Evolutionary conservation across 2,329 filamentous ascomycete genomes (phyloP), one percentile per base, ranked within the genome.

Genomic region (Alternaria hordeiaustralica): DNA sequence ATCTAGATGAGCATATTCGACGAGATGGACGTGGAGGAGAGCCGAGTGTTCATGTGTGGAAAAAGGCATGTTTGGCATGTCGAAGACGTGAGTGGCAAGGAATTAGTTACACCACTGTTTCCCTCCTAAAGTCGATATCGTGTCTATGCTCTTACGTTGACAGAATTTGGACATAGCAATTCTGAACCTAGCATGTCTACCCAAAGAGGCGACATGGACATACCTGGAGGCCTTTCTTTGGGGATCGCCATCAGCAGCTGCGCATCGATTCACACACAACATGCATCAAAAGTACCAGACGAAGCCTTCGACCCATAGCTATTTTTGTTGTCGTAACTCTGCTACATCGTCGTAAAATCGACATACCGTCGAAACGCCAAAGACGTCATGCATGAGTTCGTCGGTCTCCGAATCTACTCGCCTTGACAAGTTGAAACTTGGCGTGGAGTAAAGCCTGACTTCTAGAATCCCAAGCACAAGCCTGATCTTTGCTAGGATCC

Each of bases 361-460:
- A 20, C 20, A 53, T 53, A 15, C 28, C n/a, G 15, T 36, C 30
- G 54, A 56, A 56, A 56, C 54, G 25, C 25, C 20, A 26, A 51
- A 18, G 46, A 56, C 15, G n/a, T 20, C 15, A 53, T 36, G 46
- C 44, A 26, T 23, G 6, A 26, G 11, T 18, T 21, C 26, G 30
- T n/a, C 18, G 45, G 61, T 51, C 51, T 26, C 23, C 23, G 36
- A 23, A 60, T 60, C 56, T 55, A 44, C 45, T 64, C 61, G 61
- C 58, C 58, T 54, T 30, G 15, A 9, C 12, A 20, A 49, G 51
- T 36, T 45, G 58, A 58, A 56, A 64, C 58, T 36, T 45, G 30
- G 49, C 11, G 21, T 43, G 54, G 33, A 54, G 55, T 45, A 44
- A 44, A 30, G 43, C 8, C 18, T 10, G 5, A 5, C 23, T 59